phyloP scores from a whole-genome alignment of 2,329 filamentous ascomycete species.

The Pseudogymnoascus sp. region DNA sequence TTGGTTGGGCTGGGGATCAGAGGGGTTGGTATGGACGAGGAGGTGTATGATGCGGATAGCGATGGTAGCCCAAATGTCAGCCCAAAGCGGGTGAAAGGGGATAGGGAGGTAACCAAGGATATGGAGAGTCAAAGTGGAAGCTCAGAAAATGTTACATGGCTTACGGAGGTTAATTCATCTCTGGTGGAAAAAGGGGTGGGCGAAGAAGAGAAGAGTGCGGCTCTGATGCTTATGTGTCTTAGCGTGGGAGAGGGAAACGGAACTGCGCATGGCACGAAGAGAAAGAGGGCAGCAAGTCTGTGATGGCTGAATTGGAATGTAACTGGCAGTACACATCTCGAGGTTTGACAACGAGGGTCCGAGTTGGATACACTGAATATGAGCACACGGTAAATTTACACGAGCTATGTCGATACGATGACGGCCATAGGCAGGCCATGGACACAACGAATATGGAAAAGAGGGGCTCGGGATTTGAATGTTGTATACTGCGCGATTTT shows the following conservation, averaged over 20 bases:
- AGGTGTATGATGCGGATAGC: not conserved
- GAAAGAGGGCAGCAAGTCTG: conserved; percentile 1
- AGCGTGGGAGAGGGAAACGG: not conserved
- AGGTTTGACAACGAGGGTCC: not conserved
- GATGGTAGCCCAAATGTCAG: not conserved
- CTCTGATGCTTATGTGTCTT: conserved; percentile 7
- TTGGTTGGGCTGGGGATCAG: not conserved
- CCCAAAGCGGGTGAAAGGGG: not conserved
- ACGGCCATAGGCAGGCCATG: conserved; percentile 1
- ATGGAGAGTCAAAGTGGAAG: not conserved
- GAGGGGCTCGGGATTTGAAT: not conserved
- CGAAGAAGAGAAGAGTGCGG: not conserved
- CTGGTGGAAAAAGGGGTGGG: not conserved
- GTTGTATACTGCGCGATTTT: conserved; percentile 1
- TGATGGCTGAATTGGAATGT: not conserved
- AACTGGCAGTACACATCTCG: not conserved
- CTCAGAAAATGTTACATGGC: not conserved
- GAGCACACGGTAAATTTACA: not conserved
- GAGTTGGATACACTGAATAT: not conserved
- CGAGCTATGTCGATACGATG: conserved; percentile 1
- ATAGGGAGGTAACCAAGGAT: not conserved
- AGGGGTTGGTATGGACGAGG: not conserved
- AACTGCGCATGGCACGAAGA: not conserved
- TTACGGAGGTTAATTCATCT: not conserved
- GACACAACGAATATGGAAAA: not conserved